Evolutionary conservation across 352 stramenopile genomes (phyloP).

Genomic region (Pythium phragmitis): DNA sequence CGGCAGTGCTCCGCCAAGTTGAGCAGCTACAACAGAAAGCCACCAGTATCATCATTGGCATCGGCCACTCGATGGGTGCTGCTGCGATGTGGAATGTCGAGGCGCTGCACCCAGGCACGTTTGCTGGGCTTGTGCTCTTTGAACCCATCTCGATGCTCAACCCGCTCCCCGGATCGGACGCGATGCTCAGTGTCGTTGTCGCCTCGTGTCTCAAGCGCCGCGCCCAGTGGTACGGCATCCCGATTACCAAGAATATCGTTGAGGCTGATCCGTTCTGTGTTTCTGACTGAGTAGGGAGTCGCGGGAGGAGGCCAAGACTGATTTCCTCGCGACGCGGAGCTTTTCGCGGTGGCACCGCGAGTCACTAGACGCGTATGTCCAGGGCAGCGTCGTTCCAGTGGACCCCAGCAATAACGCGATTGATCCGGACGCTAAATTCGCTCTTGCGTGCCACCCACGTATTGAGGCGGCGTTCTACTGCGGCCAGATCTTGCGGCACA

Average conservation of each 20-base stretch:
- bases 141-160: constrained; percentile 29
- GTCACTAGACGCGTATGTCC: constrained; percentile 29
- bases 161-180: constrained; percentile 27
- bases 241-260: too few relatives aligned
- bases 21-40: constrained; percentile 6
- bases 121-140: constrained; percentile 15
- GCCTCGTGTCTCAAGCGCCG: background rate
- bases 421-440: constrained; percentile 19
- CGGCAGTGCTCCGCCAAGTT: constrained; percentile 33
- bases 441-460: constrained; percentile 34
- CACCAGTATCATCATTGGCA: constrained; percentile 6
- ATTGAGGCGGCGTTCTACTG: constrained; percentile 45
- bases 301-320: constrained; percentile 10
- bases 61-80: constrained; percentile 26
- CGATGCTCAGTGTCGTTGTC: constrained; percentile 6
- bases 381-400: constrained; percentile 36
- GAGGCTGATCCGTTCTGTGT: too few relatives aligned
- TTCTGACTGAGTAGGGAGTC: constrained; percentile 10
- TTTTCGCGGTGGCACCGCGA: constrained; percentile 46
- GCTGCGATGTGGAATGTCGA: constrained; percentile 17
- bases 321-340: constrained; percentile 33
- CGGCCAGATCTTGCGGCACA: constrained; percentile 35
- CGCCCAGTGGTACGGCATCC: constrained; percentile 8
- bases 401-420: constrained; percentile 24
- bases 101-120: constrained; percentile 7